Percentiles rank a stretch among this genome's conserved stretches.
Conservation (phyloP, 352 stramenopile genomes). For the Pythium biforme region DNA sequence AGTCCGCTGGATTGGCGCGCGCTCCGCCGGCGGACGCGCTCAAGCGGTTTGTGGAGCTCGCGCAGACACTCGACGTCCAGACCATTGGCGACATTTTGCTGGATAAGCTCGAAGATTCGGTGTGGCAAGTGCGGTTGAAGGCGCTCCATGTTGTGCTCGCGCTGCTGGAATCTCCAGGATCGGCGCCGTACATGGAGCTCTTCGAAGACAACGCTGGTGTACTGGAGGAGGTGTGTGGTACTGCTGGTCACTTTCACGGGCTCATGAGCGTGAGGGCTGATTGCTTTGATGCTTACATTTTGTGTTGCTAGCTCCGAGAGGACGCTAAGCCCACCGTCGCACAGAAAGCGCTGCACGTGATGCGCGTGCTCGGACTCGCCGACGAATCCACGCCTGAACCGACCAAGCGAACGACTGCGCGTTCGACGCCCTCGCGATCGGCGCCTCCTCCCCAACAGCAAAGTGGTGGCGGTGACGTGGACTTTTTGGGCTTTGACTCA, state of each 20-base stretch:
- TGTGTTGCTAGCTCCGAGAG: conserved; percentile 40
- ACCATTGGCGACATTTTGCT: conserved; percentile 85
- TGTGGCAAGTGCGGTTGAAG: conserved; percentile 84
- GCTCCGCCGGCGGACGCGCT: conserved; percentile 74
- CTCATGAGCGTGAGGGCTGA: neutral
- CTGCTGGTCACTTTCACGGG: neutral
- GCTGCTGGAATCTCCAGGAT: conserved; percentile 67
- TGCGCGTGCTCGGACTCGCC: conserved; percentile 62
- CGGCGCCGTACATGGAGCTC: conserved; percentile 67
- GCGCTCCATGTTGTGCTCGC: conserved; percentile 78
- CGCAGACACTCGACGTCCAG: conserved; percentile 80
- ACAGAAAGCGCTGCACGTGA: conserved; percentile 70
- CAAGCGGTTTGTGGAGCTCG: conserved; percentile 84
- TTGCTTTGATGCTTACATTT: neutral
- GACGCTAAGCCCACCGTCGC: conserved; percentile 80
- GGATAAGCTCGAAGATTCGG: conserved; percentile 83
- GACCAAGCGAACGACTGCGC: conserved; percentile 7
- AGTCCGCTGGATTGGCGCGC: conserved; percentile 67
- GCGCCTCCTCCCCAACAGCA: conserved; percentile 25
- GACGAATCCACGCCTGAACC: conserved; percentile 44
- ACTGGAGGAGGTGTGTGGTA: conserved; percentile 56
- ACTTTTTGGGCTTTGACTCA: conserved; percentile 73
- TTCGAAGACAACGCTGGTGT: conserved; percentile 86
- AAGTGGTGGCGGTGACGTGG: conserved; percentile 41
- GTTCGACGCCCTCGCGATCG: conserved; percentile 14